Base-by-base conservation (phyloP, 352 stramenopile genomes). In the Globisporangium carolinianum region DNA sequence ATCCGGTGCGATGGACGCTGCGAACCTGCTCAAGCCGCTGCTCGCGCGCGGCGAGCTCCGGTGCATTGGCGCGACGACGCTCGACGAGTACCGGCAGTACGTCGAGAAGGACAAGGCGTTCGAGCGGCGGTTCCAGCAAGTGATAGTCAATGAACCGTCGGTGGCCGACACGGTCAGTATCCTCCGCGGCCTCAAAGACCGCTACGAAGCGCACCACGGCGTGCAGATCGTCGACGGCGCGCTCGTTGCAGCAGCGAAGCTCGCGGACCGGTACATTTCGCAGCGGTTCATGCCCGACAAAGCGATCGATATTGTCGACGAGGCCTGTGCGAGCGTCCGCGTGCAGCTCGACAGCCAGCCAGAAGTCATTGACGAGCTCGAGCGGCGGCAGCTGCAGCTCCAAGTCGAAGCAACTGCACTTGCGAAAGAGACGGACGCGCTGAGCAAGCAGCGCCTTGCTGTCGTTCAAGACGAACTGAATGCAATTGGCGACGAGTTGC, bases 51-150 rank as follows among this genome's bases (percentile, higher is more conserved):
- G 97, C 18, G 88, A 98, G 62, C 74, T 99, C 32, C 89, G 91
- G 9, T 98, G 95, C 78, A 98, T 99, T 59, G 97, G 97, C 55
- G 97, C 97, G 8, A 99, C 97, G 1, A 99, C 97, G 3, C 47
- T 98, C 9, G 94, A 98, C 53, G 97, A 99, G 70, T 99, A 99
- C 69, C 85, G 94, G 6, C 75, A 98, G 65, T 86, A 99, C 65
- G 97, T 99, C 55, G 96, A 99, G 72, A 99, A 99, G 70, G 97
- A 99, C 73, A 85, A 92, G 36, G 97, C 97, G 0, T 98, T 99
- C 53, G 97, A 98, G 63, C 76, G 97, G 41, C 90, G 97, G 39
- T 99, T 99, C 69, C 97, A 99, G 72, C 87, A 98, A 55, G 94
- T 99, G 2, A 52, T 86, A 3, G 94, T 99, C 10, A 85, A 83